These are phyloP conservation scores for Cercospora zeae-maydis DNA, from an alignment of 2,329 filamentous ascomycete genomes.

Conservation along the genomic window DNA sequence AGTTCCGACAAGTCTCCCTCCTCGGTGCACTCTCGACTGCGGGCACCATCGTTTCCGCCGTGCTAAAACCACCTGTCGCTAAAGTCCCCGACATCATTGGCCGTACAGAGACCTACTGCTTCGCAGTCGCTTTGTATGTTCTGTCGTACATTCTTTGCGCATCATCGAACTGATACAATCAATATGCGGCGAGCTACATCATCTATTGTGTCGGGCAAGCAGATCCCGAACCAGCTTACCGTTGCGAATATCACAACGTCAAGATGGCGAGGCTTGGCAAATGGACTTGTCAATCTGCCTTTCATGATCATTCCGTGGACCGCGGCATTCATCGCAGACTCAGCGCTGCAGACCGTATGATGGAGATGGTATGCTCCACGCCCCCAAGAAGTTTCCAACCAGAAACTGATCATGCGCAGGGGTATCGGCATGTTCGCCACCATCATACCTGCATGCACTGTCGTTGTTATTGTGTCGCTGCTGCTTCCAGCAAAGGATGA, in stretches of 20 bases:
- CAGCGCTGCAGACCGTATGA: not conserved
- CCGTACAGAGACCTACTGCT: not conserved
- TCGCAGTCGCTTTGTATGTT: not conserved
- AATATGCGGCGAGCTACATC: not conserved
- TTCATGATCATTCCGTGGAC: not conserved
- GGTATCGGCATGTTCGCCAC: not conserved
- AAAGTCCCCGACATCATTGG: not conserved
- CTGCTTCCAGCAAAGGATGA: not conserved
- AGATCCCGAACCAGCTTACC: not conserved
- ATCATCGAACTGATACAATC: not conserved
- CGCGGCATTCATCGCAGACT: not conserved
- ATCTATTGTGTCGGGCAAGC: not conserved
- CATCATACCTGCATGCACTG: not conserved
- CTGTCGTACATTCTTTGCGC: not conserved
- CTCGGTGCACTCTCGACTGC: not conserved
- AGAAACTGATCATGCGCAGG: not conserved
- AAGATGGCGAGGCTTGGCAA: not conserved
- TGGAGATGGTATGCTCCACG: not conserved
- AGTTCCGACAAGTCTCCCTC: not conserved
- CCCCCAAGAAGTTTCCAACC: too few species aligned
- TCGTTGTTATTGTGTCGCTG: not conserved
- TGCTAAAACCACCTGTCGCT: not conserved
- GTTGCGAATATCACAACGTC: not conserved
- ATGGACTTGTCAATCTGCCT: not conserved
- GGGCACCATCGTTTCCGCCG: not conserved